These are phyloP conservation scores for Plectosphaerella plurivora DNA, from an alignment of 2,329 filamentous ascomycete genomes.

Conservation along the genomic window DNA sequence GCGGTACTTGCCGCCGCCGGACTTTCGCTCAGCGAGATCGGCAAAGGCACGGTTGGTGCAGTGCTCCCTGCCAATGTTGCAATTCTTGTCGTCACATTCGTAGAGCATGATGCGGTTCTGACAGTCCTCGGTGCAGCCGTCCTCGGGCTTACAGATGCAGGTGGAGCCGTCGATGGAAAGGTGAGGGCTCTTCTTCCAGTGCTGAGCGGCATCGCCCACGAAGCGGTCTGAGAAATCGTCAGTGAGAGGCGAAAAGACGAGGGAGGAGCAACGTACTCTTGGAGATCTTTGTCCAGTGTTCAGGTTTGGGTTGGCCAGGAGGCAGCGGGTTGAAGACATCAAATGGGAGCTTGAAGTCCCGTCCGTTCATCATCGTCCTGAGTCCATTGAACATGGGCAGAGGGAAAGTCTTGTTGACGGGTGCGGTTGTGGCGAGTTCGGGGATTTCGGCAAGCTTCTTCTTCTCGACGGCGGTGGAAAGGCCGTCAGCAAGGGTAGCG, in stretches of 20 bases:
- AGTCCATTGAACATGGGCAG: slow-evolving; percentile 75
- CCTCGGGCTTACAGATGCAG: slow-evolving; percentile 73
- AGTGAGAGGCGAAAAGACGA: slow-evolving; percentile 17
- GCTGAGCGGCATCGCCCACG: slow-evolving; percentile 72
- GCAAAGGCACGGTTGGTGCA: slow-evolving; percentile 90
- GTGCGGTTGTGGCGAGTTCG: slow-evolving; percentile 39
- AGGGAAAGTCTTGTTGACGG: slow-evolving; percentile 59
- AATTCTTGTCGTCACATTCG: slow-evolving; percentile 90
- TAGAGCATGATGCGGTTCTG: slow-evolving; percentile 97
- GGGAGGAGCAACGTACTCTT: slow-evolving; percentile 61
- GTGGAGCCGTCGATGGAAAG: slow-evolving; percentile 70
- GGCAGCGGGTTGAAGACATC: slow-evolving; percentile 86
- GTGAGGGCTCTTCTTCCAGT: slow-evolving; percentile 76
- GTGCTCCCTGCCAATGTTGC: slow-evolving; percentile 65
- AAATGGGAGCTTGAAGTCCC: slow-evolving; percentile 85
- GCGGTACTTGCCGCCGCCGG: slow-evolving; percentile 78
- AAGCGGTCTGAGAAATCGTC: slow-evolving; percentile 68
- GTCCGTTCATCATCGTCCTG: slow-evolving; percentile 63
- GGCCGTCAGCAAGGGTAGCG: slow-evolving; percentile 38
- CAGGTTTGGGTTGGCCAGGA: slow-evolving; percentile 81
- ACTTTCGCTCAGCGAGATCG: slow-evolving; percentile 68
- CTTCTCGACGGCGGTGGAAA: slow-evolving; percentile 43
- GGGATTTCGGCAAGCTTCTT: slow-evolving; percentile 44
- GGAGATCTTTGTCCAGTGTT: slow-evolving; percentile 88
- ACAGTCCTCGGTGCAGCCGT: slow-evolving; percentile 83